Conservation (phyloP, 495 filamentous ascomycete species). For the Penicillium alfredii region DNA sequence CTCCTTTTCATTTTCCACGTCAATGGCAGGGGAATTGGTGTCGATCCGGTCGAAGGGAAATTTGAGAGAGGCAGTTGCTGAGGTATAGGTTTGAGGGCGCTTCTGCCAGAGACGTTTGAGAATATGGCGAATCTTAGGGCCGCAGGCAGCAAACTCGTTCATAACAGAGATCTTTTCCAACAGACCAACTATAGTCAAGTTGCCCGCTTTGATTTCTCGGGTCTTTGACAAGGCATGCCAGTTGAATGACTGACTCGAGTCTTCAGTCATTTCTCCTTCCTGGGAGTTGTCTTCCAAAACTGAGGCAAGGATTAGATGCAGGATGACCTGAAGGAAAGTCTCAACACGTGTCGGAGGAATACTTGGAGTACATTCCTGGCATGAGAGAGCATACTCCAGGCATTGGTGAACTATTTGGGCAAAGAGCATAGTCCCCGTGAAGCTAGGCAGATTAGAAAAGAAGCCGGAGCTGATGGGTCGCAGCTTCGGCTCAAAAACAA, state of each 20-base stretch:
- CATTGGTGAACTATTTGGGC: conserved; percentile 87
- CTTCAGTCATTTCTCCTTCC: conserved; percentile 49
- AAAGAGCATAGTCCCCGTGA: conserved; percentile 79
- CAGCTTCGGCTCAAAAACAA: conserved; percentile 89
- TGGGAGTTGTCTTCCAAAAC: conserved; percentile 68
- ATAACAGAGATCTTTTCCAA: conserved; percentile 68
- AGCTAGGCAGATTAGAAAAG: conserved; percentile 67
- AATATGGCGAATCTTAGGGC: conserved; percentile 78
- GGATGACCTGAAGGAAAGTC: conserved; percentile 80
- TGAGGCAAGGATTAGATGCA: conserved; percentile 81
- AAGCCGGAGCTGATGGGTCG: conserved; percentile 68
- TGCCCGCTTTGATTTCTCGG: conserved; percentile 48
- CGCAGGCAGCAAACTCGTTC: conserved; percentile 69
- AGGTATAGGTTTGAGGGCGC: conserved; percentile 60
- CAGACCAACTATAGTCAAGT: conserved; percentile 65
- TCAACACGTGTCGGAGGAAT: conserved; percentile 80
- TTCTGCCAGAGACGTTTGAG: conserved; percentile 84
- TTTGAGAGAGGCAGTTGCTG: conserved; percentile 46
- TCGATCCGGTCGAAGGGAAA: conserved; percentile 51
- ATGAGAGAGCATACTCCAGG: conserved; percentile 66
- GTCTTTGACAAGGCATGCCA: conserved; percentile 57
- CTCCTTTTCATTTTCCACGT: conserved; percentile 65
- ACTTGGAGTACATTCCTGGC: conserved; percentile 55
- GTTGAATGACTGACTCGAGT: conserved; percentile 56
- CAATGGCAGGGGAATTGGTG: conserved; percentile 52